Base-by-base conservation (phyloP, 192 early-diverging fungal genomes). In the Entomortierella lignicola region DNA sequence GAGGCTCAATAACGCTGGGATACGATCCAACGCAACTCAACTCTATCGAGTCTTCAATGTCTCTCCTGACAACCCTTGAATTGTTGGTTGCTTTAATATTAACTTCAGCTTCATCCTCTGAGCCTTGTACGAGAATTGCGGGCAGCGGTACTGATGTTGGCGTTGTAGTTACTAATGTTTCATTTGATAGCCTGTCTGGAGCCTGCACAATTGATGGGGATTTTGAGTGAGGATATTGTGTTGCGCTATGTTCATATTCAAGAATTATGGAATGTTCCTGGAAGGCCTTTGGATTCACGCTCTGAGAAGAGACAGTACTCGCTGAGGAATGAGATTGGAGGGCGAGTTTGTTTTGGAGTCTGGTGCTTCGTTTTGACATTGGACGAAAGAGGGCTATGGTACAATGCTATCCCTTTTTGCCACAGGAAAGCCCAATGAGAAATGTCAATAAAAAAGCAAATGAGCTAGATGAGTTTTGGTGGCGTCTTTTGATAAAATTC, bases 121-220 rank as follows among this genome's bases (percentile, higher is more conserved):
- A 68, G 55, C 47, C 66, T 23, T 42, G 42, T 18, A 68, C 66
- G 39, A 68, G 66, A 1, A 58, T 15, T 4, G 4, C 20, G 2
- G 20, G 44, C n/a, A n/a, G n/a, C n/a, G n/a, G n/a, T n/a, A n/a
- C n/a, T 20, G 12, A 20, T 20, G 44, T 11, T 47, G 44, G 4
- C 44, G 44, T 2, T 12, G 12, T 11, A 11, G 4, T 15, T 20
- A 20, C 17, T 20, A 15, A 12, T 5, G 44, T 15, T 4, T 47
- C 5, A 10, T 7, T 10, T 10, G 34, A 10, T 10, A 4, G 10
- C 34, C 34, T 10, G 34, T 37, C 34, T 37, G 10, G 34, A 37
- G 34, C 4, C 10, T 10, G 34, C 10, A 7, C 34, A 37, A 7
- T 37, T 10, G 34, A 10, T 37, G 4, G 34, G 34, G 34, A 4